These are phyloP conservation scores for Aspergillus wentii DNA, from an alignment of 495 filamentous ascomycete genomes.

Conservation along the genomic window DNA sequence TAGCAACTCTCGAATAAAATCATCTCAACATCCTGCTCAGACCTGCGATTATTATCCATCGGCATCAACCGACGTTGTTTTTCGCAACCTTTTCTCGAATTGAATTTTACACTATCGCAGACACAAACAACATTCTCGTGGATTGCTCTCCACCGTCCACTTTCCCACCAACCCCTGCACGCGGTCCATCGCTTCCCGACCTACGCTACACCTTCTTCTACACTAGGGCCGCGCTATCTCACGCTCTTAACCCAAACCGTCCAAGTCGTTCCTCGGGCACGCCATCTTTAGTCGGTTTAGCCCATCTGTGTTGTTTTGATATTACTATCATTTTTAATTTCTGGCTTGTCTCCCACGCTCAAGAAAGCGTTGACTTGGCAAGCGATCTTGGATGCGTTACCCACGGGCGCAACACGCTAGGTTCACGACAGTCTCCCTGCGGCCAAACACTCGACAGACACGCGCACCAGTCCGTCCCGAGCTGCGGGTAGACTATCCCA, in stretches of 20 bases:
- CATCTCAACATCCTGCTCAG: conserved; percentile 5
- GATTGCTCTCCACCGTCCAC: conserved; percentile 5
- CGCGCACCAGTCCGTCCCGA: conserved; percentile 26
- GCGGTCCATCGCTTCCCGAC: conserved; percentile 30
- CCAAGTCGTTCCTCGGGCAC: conserved; percentile 37
- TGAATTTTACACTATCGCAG: too few relatives aligned
- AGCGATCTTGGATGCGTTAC: conserved; percentile 33
- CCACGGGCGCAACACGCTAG: conserved; percentile 36
- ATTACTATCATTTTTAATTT: too few relatives aligned
- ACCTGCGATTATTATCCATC: conserved; percentile 11
- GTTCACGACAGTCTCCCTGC: conserved; percentile 27
- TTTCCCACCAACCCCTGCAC: conserved; percentile 16
- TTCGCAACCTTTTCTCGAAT: too few relatives aligned
- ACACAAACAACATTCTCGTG: background rate
- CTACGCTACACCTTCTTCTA: conserved; percentile 30
- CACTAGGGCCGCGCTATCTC: conserved; percentile 19
- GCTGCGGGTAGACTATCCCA: conserved; percentile 43
- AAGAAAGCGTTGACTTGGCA: too few relatives aligned
- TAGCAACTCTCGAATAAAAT: background rate
- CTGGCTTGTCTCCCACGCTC: too few relatives aligned
- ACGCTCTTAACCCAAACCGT: conserved; percentile 13
- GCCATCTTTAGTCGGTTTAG: conserved; percentile 35
- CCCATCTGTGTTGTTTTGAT: conserved; percentile 11
- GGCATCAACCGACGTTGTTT: conserved; percentile 29
- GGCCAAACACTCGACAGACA: conserved; percentile 13